Conservation (phyloP, 139 green algal genomes). For the Auxenochlorella pyrenoidosa region DNA sequence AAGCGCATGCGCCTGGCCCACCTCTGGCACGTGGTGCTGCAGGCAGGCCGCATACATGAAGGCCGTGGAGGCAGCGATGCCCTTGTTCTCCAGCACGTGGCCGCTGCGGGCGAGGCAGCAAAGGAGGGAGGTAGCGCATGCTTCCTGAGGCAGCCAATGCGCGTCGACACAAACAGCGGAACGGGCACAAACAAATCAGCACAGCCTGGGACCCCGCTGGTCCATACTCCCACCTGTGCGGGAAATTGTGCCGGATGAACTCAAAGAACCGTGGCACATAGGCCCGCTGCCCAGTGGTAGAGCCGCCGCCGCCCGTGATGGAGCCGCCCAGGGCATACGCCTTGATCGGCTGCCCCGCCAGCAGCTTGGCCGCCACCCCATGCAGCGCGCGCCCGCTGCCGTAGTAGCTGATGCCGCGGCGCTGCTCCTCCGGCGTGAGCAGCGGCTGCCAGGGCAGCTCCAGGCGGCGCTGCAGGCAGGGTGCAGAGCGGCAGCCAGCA, state of each 20-base stretch:
- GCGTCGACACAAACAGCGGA: too few species aligned
- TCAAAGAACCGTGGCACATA: neutral
- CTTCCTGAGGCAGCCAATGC: too few species aligned
- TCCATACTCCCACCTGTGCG: neutral
- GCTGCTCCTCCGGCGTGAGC: neutral
- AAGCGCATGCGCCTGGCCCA: neutral
- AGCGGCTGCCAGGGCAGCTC: neutral
- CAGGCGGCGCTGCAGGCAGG: neutral
- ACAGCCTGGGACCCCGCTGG: neutral
- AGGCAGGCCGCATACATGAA: slow-evolving; percentile 4
- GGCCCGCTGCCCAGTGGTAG: neutral
- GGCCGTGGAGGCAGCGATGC: neutral
- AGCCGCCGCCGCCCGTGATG: neutral
- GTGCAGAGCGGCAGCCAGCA: too few species aligned
- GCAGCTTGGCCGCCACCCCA: neutral
- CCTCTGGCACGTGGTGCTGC: slow-evolving; percentile 13
- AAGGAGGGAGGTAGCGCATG: neutral
- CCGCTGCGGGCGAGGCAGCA: neutral
- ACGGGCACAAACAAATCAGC: too few species aligned
- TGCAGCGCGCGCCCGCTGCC: neutral
- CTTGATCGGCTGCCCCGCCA: slow-evolving; percentile 14
- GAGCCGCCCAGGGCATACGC: neutral
- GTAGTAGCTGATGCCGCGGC: neutral
- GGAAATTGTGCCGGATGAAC: neutral
- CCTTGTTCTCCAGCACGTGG: slow-evolving; percentile 3